Percentiles rank a stretch among this genome's conserved stretches.
phyloP scores from a whole-genome alignment of 179 eudicot species.

The Beta macrorhiza region DNA sequence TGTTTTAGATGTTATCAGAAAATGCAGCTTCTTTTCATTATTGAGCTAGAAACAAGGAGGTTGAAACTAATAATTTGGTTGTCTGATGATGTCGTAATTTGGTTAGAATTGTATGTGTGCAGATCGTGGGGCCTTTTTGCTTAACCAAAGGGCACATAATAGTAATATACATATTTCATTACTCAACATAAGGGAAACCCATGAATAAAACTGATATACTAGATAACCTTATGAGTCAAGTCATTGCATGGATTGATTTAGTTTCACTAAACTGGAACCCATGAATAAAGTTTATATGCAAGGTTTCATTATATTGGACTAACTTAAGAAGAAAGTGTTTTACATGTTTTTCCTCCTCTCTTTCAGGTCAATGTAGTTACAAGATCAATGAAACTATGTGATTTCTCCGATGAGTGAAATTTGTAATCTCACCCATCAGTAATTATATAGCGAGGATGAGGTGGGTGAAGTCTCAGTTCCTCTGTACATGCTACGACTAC shows the following conservation, averaged over 20 bases:
- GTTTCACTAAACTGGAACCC: too few species aligned
- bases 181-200: too few species aligned
- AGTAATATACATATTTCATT: background rate
- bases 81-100: background rate
- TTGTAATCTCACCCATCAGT: background rate
- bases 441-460: background rate
- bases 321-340: too few species aligned
- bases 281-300: too few species aligned
- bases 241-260: background rate
- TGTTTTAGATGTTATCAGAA: background rate
- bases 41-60: background rate
- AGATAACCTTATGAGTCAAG: background rate
- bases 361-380: constrained; percentile 1
- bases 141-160: background rate
- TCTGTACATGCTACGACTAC: constrained; percentile 17
- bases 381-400: constrained; percentile 4
- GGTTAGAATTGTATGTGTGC: background rate
- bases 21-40: background rate
- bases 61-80: background rate
- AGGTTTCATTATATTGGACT: too few species aligned
- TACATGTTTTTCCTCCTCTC: background rate
- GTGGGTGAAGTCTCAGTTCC: background rate
- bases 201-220: background rate
- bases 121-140: too few species aligned
- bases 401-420: background rate